Evolutionary conservation across 164 flowering plant species (phyloP).

Genomic region (Tetrastigma voinierianum): DNA sequence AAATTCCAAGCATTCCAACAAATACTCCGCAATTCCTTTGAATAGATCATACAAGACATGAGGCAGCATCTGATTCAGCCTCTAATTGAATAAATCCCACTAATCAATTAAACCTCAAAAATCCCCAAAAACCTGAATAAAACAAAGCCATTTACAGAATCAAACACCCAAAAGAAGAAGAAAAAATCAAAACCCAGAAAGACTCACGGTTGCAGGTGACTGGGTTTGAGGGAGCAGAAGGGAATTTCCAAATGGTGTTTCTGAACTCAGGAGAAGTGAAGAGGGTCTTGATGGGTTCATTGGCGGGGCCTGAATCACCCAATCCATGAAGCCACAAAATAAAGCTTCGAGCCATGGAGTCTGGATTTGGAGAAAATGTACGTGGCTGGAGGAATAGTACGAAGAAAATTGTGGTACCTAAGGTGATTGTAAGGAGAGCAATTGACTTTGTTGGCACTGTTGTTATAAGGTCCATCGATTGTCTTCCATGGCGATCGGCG

Average conservation of each 20-base stretch:
- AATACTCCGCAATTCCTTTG: background rate
- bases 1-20: background rate
- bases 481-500: background rate
- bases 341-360: constrained; percentile 46
- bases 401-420: constrained; percentile 23
- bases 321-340: constrained; percentile 74
- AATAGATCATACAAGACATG: background rate
- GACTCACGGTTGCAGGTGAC: constrained; percentile 82
- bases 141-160: no score
- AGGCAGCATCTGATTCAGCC: background rate
- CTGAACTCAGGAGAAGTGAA: constrained; percentile 76
- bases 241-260: constrained; percentile 79
- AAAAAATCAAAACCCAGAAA: background rate
- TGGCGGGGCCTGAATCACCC: constrained; percentile 85
- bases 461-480: constrained; percentile 2
- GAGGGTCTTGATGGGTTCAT: constrained; percentile 82
- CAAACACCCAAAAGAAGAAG: no score
- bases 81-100: background rate
- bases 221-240: constrained; percentile 82
- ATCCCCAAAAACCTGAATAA: no score
- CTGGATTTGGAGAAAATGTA: constrained; percentile 8
- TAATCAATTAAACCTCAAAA: background rate
- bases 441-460: constrained; percentile 21
- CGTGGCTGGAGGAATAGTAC: constrained; percentile 19
- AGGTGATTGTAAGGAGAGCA: constrained; percentile 22